Evolutionary conservation across 768 basidiomycete species (phyloP).

Genomic region (Antrodiella citrinella): DNA sequence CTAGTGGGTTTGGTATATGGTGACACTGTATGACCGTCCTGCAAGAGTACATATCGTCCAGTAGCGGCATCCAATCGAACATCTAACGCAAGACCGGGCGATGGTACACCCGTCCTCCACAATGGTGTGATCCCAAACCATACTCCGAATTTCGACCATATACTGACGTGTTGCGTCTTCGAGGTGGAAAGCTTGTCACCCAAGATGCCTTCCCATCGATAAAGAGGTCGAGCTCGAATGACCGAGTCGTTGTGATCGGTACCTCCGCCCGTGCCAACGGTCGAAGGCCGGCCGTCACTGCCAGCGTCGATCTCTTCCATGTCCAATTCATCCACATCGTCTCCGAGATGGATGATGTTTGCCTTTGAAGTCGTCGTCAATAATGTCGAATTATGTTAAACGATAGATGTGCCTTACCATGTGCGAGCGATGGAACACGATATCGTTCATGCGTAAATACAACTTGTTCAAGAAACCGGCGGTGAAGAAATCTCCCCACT

Average conservation of each 20-base stretch:
- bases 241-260: conserved; percentile 60
- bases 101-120: conserved; percentile 44
- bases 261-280: conserved; percentile 58
- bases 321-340: conserved; percentile 40
- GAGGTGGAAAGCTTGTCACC: conserved; percentile 40
- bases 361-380: conserved; percentile 34
- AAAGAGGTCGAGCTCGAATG: conserved; percentile 53
- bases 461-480: conserved; percentile 65
- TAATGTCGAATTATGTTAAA: background rate
- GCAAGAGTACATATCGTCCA: conserved; percentile 48
- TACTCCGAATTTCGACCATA: conserved; percentile 46
- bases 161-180: conserved; percentile 28
- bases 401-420: conserved; percentile 33
- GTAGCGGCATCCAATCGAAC: conserved; percentile 36
- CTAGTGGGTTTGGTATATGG: background rate
- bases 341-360: conserved; percentile 56
- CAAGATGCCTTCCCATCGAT: conserved; percentile 65
- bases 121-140: conserved; percentile 64
- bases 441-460: conserved; percentile 64
- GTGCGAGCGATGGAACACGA: conserved; percentile 45
- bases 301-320: conserved; percentile 58
- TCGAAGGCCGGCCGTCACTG: conserved; percentile 41
- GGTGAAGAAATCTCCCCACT: conserved; percentile 44
- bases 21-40: conserved; percentile 10
- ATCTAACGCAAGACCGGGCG: conserved; percentile 54